Evolutionary conservation across 2,329 filamentous ascomycete genomes (phyloP).

Genomic region (Zalaria obscura): DNA sequence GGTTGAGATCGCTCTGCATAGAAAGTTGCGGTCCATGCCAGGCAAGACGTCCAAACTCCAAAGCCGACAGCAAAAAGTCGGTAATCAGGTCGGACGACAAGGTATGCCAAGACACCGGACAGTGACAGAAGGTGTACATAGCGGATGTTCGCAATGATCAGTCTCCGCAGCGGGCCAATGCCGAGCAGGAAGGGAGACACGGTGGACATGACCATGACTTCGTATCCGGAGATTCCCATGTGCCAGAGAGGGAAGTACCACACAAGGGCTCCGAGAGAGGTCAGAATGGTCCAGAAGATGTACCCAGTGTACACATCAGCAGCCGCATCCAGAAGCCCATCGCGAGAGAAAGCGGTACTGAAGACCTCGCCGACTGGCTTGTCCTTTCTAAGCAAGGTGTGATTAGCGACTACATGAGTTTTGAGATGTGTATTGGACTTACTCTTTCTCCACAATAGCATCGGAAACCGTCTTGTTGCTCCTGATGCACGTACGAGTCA

Average conservation of each 20-base stretch:
- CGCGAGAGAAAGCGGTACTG: conserved; percentile 56
- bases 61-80: conserved; percentile 74
- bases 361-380: conserved; percentile 59
- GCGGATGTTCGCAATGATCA: conserved; percentile 55
- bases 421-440: conserved; percentile 2
- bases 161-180: conserved; percentile 51
- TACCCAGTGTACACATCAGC: conserved; percentile 92
- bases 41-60: conserved; percentile 62
- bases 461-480: conserved; percentile 30
- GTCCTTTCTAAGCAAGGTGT: conserved; percentile 46
- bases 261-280: conserved; percentile 72
- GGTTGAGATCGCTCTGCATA: conserved; percentile 64
- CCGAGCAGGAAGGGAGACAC: conserved; percentile 68
- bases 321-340: conserved; percentile 61
- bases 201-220: conserved; percentile 74
- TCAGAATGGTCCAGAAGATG: conserved; percentile 90
- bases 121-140: conserved; percentile 60
- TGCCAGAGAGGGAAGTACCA: conserved; percentile 99
- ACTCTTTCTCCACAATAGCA: conserved; percentile 4
- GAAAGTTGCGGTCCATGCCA: conserved; percentile 74
- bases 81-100: conserved; percentile 54
- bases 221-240: conserved; percentile 97
- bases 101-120: conserved; percentile 71
- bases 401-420: conserved; percentile 14
- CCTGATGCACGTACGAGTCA: conserved; percentile 23